Base-by-base conservation (phyloP, 176 grass and related monocot species). In the Calamus simplicifolius region DNA sequence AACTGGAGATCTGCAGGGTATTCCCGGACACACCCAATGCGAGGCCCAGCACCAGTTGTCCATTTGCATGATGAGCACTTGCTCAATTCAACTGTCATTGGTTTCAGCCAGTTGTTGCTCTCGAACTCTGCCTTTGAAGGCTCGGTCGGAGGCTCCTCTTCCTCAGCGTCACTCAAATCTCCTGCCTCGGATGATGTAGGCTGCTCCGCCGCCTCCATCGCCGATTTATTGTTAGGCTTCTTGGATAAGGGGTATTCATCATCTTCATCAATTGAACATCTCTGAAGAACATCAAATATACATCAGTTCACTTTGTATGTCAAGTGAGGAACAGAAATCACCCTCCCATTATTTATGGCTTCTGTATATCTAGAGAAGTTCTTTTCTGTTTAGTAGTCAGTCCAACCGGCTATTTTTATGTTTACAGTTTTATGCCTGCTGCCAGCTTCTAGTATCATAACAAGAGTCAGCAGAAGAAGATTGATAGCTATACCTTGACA, bases 21-120 rank as follows among this genome's bases (percentile, higher is more conserved):
- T 70, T 98, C 94, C 14, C 94, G 84, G 62, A 98, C 88, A 68
- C 84, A 92, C 51, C 81, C 71, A 56, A 98, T 98, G 67, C 94
- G 84, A 5, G 84, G 76, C 3, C 94, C 94, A 0, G 73, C 75
- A 1, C 88, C 88, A 5, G 88, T 80, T 2, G 81, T 78, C 94
- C 94, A 98, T 70, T 89, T 81, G 48, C 85, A 75, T 14, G 57
- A 63, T 27, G 58, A 29, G 59, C 79, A 67, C 72, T 80, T 75
- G 49, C 75, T 56, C 17, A 54, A 54, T 6, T 30, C 52, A 30
- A 53, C 62, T 3, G n/a, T 17, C 12, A 3, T 52, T 61, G 29
- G 18, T 49, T 65, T 56, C 16, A 16, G 27, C 3, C 50, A 18
- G 52, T 3, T 52, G 6, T 30, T 51, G 51, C 63, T 69, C 25